Conservation (phyloP, 2,329 filamentous ascomycete species). For the Hypoxylon sp. region DNA sequence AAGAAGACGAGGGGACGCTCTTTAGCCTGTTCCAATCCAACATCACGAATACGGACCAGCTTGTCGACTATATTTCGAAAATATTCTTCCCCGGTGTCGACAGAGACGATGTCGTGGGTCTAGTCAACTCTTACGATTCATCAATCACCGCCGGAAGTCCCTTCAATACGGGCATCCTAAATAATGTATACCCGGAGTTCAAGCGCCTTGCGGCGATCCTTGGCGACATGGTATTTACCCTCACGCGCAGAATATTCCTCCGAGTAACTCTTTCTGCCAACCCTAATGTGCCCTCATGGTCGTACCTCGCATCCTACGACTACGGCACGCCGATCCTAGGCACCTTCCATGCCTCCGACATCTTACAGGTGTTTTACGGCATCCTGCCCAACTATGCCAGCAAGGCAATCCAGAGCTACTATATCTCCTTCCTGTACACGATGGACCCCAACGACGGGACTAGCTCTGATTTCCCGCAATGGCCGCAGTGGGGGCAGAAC, state of each 20-base stretch:
- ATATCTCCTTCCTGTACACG: slow-evolving; percentile 79
- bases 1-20: slow-evolving; percentile 85
- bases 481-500: slow-evolving; percentile 62
- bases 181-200: slow-evolving; percentile 82
- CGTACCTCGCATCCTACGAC: slow-evolving; percentile 80
- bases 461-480: slow-evolving; percentile 53
- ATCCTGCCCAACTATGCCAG: slow-evolving; percentile 74
- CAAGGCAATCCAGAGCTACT: slow-evolving; percentile 75
- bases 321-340: slow-evolving; percentile 80
- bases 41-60: slow-evolving; percentile 70
- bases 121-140: slow-evolving; percentile 76
- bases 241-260: slow-evolving; percentile 77
- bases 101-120: slow-evolving; percentile 63
- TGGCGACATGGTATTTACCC: slow-evolving; percentile 81
- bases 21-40: slow-evolving; percentile 80
- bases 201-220: slow-evolving; percentile 83
- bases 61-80: slow-evolving; percentile 73
- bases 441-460: slow-evolving; percentile 75
- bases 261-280: slow-evolving; percentile 60
- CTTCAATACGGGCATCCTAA: slow-evolving; percentile 77
- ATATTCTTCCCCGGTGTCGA: slow-evolving; percentile 73
- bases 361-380: slow-evolving; percentile 78
- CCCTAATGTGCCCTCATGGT: slow-evolving; percentile 77
- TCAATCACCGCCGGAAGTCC: slow-evolving; percentile 74
- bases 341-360: slow-evolving; percentile 80